A percentile compares a stretch with the other conserved stretches of the same genome.
Conservation (phyloP, 306 rosid genomes). For the Quercus cerris region DNA sequence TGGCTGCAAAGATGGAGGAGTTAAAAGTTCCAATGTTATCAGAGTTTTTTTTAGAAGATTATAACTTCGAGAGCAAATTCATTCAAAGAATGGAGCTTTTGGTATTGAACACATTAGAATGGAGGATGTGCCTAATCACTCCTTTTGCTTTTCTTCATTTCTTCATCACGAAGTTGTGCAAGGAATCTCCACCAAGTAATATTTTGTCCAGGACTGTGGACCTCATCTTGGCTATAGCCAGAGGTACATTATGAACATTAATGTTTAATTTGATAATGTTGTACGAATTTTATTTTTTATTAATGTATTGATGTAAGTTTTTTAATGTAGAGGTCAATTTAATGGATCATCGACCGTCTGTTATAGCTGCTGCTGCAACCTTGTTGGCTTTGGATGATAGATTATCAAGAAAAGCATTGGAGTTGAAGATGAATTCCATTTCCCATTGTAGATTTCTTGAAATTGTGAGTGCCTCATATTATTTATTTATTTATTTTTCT, state of each 20-base stretch:
- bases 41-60: conserved; percentile 46
- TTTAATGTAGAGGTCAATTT: conserved; percentile 55
- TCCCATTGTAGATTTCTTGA: conserved; percentile 37
- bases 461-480: conserved; percentile 43
- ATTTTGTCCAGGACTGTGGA: conserved; percentile 30
- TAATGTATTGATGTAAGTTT: not conserved
- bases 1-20: conserved; percentile 89
- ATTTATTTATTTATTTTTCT: too few relatives aligned
- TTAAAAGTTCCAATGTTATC: conserved; percentile 48
- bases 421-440: conserved; percentile 53
- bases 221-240: conserved; percentile 46
- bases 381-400: conserved; percentile 51
- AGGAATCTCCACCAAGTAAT: conserved; percentile 35
- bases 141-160: conserved; percentile 70
- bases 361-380: conserved; percentile 69
- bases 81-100: conserved; percentile 77
- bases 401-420: conserved; percentile 47
- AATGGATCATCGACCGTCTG: conserved; percentile 65
- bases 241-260: conserved; percentile 36
- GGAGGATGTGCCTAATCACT: conserved; percentile 58
- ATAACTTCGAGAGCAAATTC: conserved; percentile 40
- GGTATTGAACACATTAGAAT: conserved; percentile 65
- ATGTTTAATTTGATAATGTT: not conserved
- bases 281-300: not conserved
- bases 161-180: conserved; percentile 49